Percentiles rank a stretch among this genome's conserved stretches.
Conservation (phyloP, 1,139 yeast genomes). For the Yamadazyma triangularis region DNA sequence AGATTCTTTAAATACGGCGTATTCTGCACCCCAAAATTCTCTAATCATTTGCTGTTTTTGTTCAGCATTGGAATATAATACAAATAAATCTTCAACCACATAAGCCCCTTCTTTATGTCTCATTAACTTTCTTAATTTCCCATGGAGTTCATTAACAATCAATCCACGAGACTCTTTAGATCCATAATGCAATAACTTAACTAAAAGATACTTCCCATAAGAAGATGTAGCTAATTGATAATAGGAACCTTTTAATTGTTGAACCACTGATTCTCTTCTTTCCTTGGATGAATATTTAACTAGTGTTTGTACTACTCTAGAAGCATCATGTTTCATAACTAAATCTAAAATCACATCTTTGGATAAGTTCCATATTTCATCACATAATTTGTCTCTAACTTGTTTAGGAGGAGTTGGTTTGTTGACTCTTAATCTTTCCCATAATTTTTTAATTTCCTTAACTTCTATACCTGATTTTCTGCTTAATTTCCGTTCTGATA, state of each 20-base stretch:
- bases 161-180: slow-evolving; percentile 70
- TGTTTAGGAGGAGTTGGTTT: slow-evolving; percentile 77
- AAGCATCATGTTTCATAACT: slow-evolving; percentile 93
- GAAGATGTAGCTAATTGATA: slow-evolving; percentile 86
- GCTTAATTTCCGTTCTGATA: slow-evolving; percentile 79
- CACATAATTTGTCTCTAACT: slow-evolving; percentile 72
- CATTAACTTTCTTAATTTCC: slow-evolving; percentile 86
- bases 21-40: slow-evolving; percentile 97
- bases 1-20: slow-evolving; percentile 80
- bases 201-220: slow-evolving; percentile 87
- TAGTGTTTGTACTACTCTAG: slow-evolving; percentile 91
- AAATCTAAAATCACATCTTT: slow-evolving; percentile 76
- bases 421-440: slow-evolving; percentile 91
- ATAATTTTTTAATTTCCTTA: slow-evolving; percentile 76
- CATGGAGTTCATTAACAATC: slow-evolving; percentile 82
- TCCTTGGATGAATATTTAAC: slow-evolving; percentile 80
- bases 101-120: slow-evolving; percentile 99
- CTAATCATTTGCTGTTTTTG: slow-evolving; percentile 89
- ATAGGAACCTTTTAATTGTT: slow-evolving; percentile 68
- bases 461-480: slow-evolving; percentile 85
- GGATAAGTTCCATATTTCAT: slow-evolving; percentile 82
- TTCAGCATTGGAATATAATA: slow-evolving; percentile 76
- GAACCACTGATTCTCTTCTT: slow-evolving; percentile 69
- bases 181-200: slow-evolving; percentile 90
- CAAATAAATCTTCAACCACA: slow-evolving; percentile 90